These are phyloP conservation scores for Trypanosoma vivax DNA, from an alignment of 208 protist species.

Conservation along the genomic window DNA sequence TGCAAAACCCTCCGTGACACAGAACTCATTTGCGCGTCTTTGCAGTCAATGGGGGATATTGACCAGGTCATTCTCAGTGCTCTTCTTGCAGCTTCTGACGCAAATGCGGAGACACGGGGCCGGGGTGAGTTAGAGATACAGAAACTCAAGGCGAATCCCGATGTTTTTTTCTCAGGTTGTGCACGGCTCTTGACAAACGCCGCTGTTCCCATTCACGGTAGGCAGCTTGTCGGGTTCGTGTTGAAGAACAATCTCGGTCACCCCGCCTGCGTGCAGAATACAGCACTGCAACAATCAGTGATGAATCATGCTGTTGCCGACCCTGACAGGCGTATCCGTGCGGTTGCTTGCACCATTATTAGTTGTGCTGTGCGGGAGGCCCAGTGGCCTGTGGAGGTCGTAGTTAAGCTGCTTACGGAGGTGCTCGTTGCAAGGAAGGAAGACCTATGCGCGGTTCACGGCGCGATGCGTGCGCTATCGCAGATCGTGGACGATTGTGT, in stretches of 20 bases:
- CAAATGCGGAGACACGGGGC: conserved; percentile 37
- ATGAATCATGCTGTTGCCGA: conserved; percentile 59
- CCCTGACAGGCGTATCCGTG: conserved; percentile 51
- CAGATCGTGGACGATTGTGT: conserved; percentile 70
- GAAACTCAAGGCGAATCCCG: conserved; percentile 40
- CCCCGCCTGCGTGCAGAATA: conserved; percentile 45
- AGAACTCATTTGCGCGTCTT: neutral
- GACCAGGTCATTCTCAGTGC: conserved; percentile 57
- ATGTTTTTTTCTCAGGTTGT: conserved; percentile 56
- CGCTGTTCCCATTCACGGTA: conserved; percentile 26
- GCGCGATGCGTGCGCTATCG: conserved; percentile 62
- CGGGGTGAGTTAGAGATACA: conserved; percentile 53
- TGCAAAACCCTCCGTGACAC: too few relatives aligned
- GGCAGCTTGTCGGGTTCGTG: conserved; percentile 62
- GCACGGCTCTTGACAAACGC: conserved; percentile 49
- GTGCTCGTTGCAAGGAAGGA: conserved; percentile 29
- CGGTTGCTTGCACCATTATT: conserved; percentile 67
- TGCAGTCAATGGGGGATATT: conserved; percentile 22
- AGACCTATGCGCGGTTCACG: conserved; percentile 49
- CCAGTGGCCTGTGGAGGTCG: conserved; percentile 44
- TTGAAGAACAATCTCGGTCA: conserved; percentile 69
- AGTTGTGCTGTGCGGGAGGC: conserved; percentile 63
- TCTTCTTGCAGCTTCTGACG: conserved; percentile 54
- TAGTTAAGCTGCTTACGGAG: conserved; percentile 33
- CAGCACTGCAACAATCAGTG: conserved; percentile 38